Evolutionary conservation across 257 asterid species (phyloP).

Genomic region (Nicotiana paniculata): DNA sequence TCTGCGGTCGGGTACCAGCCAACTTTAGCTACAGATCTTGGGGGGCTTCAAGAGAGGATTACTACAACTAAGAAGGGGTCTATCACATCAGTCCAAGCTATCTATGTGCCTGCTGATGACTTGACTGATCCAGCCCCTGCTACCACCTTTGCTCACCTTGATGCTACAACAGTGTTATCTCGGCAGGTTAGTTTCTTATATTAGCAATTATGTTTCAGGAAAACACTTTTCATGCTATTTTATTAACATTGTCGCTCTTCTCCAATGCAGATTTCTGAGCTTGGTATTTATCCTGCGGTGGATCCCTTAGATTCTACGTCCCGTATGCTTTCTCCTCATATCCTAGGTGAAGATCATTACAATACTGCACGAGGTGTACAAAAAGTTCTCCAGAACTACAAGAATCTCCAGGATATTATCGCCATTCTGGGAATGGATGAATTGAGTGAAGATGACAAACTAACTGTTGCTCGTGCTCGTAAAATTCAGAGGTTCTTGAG

Average conservation of each 20-base stretch:
- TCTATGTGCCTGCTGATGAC: conserved; percentile 27
- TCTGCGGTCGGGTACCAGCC: conserved; percentile 99
- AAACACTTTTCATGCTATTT: not conserved
- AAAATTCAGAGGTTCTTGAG: conserved; percentile 42
- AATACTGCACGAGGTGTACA: conserved; percentile 32
- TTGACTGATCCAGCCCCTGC: conserved; percentile 31
- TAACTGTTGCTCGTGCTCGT: conserved; percentile 28
- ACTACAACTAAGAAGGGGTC: conserved; percentile 69
- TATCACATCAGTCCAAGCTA: conserved; percentile 25
- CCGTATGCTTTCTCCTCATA: conserved; percentile 29
- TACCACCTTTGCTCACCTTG: conserved; percentile 29
- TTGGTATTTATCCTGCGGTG: conserved; percentile 97
- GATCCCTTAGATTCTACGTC: conserved; percentile 33
- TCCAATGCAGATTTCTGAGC: conserved; percentile 75
- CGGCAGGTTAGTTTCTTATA: conserved; percentile 43
- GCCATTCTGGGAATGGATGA: conserved; percentile 99
- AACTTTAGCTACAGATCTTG: conserved; percentile 97
- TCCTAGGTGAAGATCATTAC: conserved; percentile 46
- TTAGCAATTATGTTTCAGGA: not conserved
- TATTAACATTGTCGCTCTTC: not conserved
- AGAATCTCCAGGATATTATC: conserved; percentile 96
- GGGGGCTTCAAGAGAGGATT: conserved; percentile 96
- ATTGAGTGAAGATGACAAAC: conserved; percentile 60
- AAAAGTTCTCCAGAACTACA: conserved; percentile 89
- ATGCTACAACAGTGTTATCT: conserved; percentile 43